These are phyloP conservation scores for Mycena venus DNA, from an alignment of 768 basidiomycete genomes.

Conservation along the genomic window DNA sequence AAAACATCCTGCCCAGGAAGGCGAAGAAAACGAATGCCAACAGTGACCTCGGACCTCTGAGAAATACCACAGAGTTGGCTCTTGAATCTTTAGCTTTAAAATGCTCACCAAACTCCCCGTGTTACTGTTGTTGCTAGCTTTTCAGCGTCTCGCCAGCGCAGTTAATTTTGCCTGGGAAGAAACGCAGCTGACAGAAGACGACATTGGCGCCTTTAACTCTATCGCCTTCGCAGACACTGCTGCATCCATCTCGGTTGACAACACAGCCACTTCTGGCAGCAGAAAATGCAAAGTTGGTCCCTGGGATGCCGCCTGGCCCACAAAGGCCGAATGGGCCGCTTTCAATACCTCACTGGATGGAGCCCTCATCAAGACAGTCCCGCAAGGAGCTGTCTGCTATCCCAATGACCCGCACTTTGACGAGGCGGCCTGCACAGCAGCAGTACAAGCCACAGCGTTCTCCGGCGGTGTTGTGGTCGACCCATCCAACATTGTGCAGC, in stretches of 20 bases:
- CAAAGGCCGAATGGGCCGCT: neutral
- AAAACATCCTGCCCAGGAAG: conserved; percentile 7
- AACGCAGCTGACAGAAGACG: conserved; percentile 6
- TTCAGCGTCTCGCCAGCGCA: neutral
- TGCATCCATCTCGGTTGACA: neutral
- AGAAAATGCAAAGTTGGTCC: neutral
- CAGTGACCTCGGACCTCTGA: neutral
- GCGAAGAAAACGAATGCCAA: conserved; percentile 1
- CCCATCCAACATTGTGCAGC: neutral
- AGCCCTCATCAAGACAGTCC: neutral
- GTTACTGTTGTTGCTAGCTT: conserved; percentile 4
- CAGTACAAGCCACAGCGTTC: neutral
- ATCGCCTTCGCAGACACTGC: neutral
- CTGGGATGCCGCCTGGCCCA: conserved; percentile 6
- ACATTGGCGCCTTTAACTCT: neutral
- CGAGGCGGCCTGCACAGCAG: neutral
- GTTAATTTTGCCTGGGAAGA: conserved; percentile 6
- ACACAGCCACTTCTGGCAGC: neutral
- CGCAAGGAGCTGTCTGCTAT: neutral
- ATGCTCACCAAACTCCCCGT: conserved; percentile 5
- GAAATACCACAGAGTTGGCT: neutral
- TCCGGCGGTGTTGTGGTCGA: neutral
- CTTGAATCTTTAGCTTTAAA: conserved; percentile 1
- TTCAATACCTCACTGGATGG: neutral
- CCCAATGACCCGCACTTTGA: neutral